A percentile compares a stretch with the other conserved stretches of the same genome.
phyloP scores from a whole-genome alignment of 306 rosid genomes.

The Morella rubra region DNA sequence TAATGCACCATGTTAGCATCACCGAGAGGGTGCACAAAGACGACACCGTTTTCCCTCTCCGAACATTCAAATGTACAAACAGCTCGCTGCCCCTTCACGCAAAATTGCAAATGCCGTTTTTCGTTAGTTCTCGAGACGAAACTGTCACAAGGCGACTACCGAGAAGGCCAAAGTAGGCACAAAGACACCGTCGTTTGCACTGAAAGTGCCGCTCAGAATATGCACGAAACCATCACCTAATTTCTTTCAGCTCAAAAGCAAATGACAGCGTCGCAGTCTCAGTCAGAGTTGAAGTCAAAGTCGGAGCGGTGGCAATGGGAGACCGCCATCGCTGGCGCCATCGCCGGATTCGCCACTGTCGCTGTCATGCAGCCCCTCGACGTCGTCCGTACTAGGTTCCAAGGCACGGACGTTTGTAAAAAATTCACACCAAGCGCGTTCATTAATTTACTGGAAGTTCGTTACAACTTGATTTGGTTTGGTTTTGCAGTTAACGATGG shows the following conservation, averaged over 20 bases:
- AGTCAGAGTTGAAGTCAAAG: constrained; percentile 31
- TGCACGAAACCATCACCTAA: background rate
- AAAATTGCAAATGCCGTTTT: too few relatives aligned
- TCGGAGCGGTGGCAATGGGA: constrained; percentile 76
- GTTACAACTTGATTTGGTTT: constrained; percentile 8
- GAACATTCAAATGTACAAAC: too few relatives aligned
- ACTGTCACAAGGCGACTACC: too few relatives aligned
- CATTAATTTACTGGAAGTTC: background rate
- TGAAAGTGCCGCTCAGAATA: constrained; percentile 4
- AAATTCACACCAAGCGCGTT: background rate
- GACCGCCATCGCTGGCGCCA: constrained; percentile 76
- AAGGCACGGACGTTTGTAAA: constrained; percentile 42
- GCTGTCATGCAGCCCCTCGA: constrained; percentile 88
- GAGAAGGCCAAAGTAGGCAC: too few relatives aligned
- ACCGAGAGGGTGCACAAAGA: too few relatives aligned
- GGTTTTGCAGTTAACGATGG: constrained; percentile 74
- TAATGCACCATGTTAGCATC: too few relatives aligned
- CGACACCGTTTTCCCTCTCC: too few relatives aligned
- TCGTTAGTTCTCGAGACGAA: too few relatives aligned
- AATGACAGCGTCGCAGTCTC: constrained; percentile 14
- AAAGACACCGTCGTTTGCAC: background rate
- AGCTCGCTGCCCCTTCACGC: too few relatives aligned
- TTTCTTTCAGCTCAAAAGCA: background rate
- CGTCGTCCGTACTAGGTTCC: constrained; percentile 92
- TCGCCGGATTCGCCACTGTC: constrained; percentile 87